Conservation (phyloP, 345 rosid genomes). For the Litchi chinensis region DNA sequence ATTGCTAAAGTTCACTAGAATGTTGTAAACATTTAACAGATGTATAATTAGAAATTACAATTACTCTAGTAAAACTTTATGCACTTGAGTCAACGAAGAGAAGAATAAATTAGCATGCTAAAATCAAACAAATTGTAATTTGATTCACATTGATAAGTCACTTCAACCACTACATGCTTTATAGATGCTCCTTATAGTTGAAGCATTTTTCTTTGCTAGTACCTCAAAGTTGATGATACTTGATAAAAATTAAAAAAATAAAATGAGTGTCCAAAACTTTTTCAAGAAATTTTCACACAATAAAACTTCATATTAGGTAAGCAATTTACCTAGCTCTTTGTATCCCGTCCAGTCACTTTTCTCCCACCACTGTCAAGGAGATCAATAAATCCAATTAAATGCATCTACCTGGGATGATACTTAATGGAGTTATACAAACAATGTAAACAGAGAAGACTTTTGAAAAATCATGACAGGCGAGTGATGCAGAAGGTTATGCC, state of each 20-base stretch:
- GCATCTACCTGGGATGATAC: slow-evolving; percentile 70
- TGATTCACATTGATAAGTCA: slow-evolving; percentile 1
- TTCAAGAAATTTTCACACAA: slow-evolving; percentile 3
- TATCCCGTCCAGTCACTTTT: slow-evolving; percentile 99
- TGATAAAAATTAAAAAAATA: background rate
- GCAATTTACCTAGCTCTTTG: slow-evolving; percentile 88
- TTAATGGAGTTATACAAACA: slow-evolving; percentile 46
- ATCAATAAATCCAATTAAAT: slow-evolving; percentile 80
- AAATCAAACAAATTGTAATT: background rate
- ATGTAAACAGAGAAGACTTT: slow-evolving; percentile 26
- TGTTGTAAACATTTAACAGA: background rate
- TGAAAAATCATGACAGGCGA: slow-evolving; percentile 18
- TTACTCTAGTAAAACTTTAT: background rate
- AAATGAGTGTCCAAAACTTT: background rate
- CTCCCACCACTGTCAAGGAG: slow-evolving; percentile 99
- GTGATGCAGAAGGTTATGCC: background rate
- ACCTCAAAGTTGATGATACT: background rate
- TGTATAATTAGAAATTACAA: background rate
- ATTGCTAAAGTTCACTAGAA: background rate
- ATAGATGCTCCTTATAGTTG: background rate
- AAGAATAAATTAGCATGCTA: background rate
- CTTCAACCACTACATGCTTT: background rate
- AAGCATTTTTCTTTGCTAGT: background rate
- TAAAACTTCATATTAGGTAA: slow-evolving; percentile 11
- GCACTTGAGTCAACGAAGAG: background rate